Percentiles rank a stretch among this genome's conserved stretches.
Conservation (phyloP, 2,329 filamentous ascomycete species). For the Fonsecaea pedrosoi region DNA sequence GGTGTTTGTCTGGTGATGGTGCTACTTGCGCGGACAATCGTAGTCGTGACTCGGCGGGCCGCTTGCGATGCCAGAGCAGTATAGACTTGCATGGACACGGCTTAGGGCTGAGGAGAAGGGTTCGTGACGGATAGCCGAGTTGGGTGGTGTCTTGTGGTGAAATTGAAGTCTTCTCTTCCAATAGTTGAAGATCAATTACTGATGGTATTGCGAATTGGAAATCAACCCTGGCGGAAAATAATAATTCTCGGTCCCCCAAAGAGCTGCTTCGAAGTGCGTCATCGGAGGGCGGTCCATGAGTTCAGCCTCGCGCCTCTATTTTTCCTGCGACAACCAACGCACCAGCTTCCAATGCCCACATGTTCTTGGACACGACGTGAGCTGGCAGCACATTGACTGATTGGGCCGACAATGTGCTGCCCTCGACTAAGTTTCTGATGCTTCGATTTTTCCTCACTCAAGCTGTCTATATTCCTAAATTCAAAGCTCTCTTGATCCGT, state of each 20-base stretch:
- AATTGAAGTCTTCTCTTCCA: neutral
- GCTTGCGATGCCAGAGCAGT: slow-evolving; percentile 20
- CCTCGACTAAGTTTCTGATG: slow-evolving; percentile 14
- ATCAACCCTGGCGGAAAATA: slow-evolving; percentile 8
- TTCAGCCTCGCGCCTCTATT: neutral
- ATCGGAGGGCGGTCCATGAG: slow-evolving; percentile 2
- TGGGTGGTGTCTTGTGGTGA: neutral
- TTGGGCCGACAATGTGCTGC: slow-evolving; percentile 4
- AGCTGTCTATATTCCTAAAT: slow-evolving; percentile 2
- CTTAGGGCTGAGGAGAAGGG: neutral
- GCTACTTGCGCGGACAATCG: neutral
- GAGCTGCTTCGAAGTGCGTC: slow-evolving; percentile 15
- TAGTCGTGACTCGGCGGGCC: slow-evolving; percentile 9
- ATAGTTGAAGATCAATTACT: neutral
- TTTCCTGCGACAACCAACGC: neutral
- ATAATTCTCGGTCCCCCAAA: neutral
- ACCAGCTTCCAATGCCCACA: neutral
- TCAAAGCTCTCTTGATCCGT: slow-evolving; percentile 8
- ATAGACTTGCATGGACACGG: slow-evolving; percentile 28
- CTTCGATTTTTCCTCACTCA: slow-evolving; percentile 20
- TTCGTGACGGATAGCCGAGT: neutral
- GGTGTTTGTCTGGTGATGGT: neutral
- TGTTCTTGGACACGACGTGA: neutral
- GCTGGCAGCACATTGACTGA: neutral
- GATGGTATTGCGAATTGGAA: slow-evolving; percentile 17